A percentile compares a stretch with the other conserved stretches of the same genome.
Evolutionary conservation across 129 eudicot species (phyloP).

Genomic region (Erigeron canadensis): DNA sequence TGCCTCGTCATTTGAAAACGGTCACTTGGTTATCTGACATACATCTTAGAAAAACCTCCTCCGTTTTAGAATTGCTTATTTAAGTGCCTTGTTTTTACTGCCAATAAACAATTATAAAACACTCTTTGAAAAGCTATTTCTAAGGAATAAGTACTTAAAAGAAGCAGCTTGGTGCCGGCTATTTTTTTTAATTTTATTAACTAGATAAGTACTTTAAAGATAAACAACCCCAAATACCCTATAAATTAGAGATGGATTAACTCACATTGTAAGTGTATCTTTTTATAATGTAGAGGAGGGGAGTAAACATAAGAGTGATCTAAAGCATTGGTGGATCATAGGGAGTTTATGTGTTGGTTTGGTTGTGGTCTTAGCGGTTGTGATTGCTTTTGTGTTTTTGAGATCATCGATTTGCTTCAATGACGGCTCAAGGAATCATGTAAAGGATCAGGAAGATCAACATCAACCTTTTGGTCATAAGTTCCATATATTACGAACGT

Average conservation of each 20-base stretch:
- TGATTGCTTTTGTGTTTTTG: constrained; percentile 41
- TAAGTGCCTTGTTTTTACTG: too few relatives aligned
- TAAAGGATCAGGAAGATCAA: constrained; percentile 52
- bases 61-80: too few relatives aligned
- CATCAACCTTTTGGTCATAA: constrained; percentile 39
- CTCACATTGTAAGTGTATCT: neutral
- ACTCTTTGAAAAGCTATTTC: too few relatives aligned
- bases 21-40: too few relatives aligned
- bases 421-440: constrained; percentile 31
- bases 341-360: constrained; percentile 66
- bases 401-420: constrained; percentile 55
- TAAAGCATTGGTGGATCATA: constrained; percentile 78
- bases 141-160: too few relatives aligned
- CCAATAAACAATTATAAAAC: too few relatives aligned
- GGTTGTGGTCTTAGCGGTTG: constrained; percentile 42
- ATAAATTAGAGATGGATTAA: neutral
- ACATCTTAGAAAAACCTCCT: too few relatives aligned
- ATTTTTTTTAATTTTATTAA: too few relatives aligned
- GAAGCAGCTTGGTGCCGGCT: neutral
- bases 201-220: neutral
- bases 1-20: too few relatives aligned
- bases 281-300: constrained; percentile 35
- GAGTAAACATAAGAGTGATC: constrained; percentile 47
- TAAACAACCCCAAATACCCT: neutral
- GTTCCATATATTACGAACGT: constrained; percentile 70